These are phyloP conservation scores for Sclerotinia minor DNA, from an alignment of 2,329 filamentous ascomycete genomes.

Conservation along the genomic window DNA sequence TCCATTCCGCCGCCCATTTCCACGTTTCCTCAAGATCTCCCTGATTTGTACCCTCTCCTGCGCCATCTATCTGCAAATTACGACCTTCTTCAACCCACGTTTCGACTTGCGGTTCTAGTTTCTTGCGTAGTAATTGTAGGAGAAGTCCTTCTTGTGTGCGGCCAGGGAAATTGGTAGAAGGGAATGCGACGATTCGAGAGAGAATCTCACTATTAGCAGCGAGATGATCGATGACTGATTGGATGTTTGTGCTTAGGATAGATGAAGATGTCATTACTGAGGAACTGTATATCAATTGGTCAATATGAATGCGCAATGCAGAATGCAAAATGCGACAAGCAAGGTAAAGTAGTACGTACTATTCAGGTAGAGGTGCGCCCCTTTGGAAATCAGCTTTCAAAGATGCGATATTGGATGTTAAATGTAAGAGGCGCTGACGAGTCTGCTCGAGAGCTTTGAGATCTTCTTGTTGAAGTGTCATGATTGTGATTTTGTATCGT, in stretches of 20 bases:
- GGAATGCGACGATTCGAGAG: slow-evolving; percentile 69
- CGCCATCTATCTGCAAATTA: slow-evolving; percentile 42
- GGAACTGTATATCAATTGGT: slow-evolving; percentile 49
- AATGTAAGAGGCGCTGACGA: slow-evolving; percentile 65
- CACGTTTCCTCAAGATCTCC: slow-evolving; percentile 60
- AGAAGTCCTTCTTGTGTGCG: slow-evolving; percentile 67
- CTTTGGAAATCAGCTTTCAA: slow-evolving; percentile 61
- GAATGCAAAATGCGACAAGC: background rate
- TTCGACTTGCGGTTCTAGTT: slow-evolving; percentile 76
- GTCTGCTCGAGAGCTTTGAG: slow-evolving; percentile 70
- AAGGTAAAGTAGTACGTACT: slow-evolving; percentile 49
- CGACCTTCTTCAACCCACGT: slow-evolving; percentile 68
- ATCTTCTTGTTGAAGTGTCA: slow-evolving; percentile 49
- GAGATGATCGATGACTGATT: slow-evolving; percentile 64
- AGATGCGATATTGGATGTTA: slow-evolving; percentile 67
- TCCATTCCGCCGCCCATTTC: slow-evolving; percentile 46
- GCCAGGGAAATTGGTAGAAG: slow-evolving; percentile 72
- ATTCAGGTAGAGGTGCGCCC: slow-evolving; percentile 65
- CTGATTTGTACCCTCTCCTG: slow-evolving; percentile 40
- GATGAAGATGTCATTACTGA: slow-evolving; percentile 71
- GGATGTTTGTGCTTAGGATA: slow-evolving; percentile 71
- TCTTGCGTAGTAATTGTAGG: slow-evolving; percentile 74
- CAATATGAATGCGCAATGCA: slow-evolving; percentile 21
- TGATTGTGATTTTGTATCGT: slow-evolving; percentile 22
- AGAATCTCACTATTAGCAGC: slow-evolving; percentile 67